Evolutionary conservation across 1,139 yeast species (phyloP), one percentile per base, ranked within the genome.

Genomic region (Yarrowia galli): DNA sequence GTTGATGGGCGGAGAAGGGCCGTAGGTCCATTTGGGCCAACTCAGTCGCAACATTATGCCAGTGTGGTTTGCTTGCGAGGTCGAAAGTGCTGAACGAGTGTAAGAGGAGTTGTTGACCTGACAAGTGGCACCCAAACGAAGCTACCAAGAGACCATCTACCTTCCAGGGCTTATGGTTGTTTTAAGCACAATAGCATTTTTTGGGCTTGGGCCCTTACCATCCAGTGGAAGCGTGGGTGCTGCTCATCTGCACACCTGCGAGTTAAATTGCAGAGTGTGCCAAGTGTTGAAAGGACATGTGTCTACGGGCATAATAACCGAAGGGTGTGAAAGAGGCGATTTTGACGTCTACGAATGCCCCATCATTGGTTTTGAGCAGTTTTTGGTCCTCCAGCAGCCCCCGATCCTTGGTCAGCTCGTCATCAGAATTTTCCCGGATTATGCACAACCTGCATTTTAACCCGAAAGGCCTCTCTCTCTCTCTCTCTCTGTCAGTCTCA

Each of bases 21-120:
- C 66, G 5, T 46, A 36, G 5, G 66, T 46, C 66, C 66, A 61
- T 18, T 38, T 46, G 5, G 64, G 64, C 64, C 64, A 53, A 45
- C 60, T 36, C 18, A 23, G 43, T 22, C 16, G 42, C 22, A 28
- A 3, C 51, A 48, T 48, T 4, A 20, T 40, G 20, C 1, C n/a
- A 7, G 40, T 35, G 40, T n/a, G n/a, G n/a, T n/a, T n/a, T n/a
- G n/a, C n/a, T n/a, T n/a, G n/a, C n/a, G n/a, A n/a, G n/a, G n/a
- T n/a, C n/a, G n/a, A n/a, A n/a, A 13, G 40, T 8, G 13, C n/a
- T 18, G 38, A 4, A n/a, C n/a, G n/a, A n/a, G n/a, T n/a, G n/a
- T n/a, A n/a, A n/a, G n/a, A n/a, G n/a, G n/a, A n/a, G n/a, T n/a
- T n/a, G n/a, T n/a, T n/a, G n/a, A n/a, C n/a, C n/a, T n/a, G n/a